phyloP scores from a whole-genome alignment of 2,329 filamentous ascomycete genomes.

The Orbilia javanica region DNA sequence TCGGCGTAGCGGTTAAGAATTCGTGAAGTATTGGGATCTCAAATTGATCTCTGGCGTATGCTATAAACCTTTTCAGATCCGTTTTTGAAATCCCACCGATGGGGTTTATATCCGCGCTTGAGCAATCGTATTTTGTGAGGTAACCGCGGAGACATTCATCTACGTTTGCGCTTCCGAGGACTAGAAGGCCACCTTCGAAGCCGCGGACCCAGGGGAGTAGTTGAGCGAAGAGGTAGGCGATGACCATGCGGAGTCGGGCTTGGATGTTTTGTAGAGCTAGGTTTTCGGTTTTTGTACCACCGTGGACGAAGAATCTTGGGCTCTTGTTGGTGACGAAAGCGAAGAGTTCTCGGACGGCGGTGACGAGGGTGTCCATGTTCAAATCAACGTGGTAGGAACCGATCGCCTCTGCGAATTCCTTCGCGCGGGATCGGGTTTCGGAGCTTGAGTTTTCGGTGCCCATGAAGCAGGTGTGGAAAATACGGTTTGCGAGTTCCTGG shows the following conservation, averaged over 20 bases:
- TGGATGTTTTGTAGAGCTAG: conserved; percentile 77
- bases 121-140: conserved; percentile 78
- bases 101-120: conserved; percentile 73
- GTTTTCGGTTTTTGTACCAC: conserved; percentile 74
- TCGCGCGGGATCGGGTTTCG: conserved; percentile 74
- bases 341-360: conserved; percentile 73
- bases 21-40: conserved; percentile 74
- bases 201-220: conserved; percentile 73
- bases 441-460: conserved; percentile 76
- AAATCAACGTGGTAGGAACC: conserved; percentile 79
- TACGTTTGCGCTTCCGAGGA: conserved; percentile 77
- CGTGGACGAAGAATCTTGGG: conserved; percentile 70
- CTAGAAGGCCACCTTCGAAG: conserved; percentile 73
- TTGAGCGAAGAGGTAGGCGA: conserved; percentile 75
- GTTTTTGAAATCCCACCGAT: conserved; percentile 74
- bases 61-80: conserved; percentile 79
- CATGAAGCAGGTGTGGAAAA: conserved; percentile 78
- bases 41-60: conserved; percentile 73
- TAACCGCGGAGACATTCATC: conserved; percentile 71
- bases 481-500: conserved; percentile 71
- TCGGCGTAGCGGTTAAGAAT: conserved; percentile 75
- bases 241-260: conserved; percentile 75
- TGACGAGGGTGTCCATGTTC: conserved; percentile 78
- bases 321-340: conserved; percentile 68
- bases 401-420: conserved; percentile 69